Base-by-base conservation (phyloP, 306 rosid genomes). In the Acacia confusa region DNA sequence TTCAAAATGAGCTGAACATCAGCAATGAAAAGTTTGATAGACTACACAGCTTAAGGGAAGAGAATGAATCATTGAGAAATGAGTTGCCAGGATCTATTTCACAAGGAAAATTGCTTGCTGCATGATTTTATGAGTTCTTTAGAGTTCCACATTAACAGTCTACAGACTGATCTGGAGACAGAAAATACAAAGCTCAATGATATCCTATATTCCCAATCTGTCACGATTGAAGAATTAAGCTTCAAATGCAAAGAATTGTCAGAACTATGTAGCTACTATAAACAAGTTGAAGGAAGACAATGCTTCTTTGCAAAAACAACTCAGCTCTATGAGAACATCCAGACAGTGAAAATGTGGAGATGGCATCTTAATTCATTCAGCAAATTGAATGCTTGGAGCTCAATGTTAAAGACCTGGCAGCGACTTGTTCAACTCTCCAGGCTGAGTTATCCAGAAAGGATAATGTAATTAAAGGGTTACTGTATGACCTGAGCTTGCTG, bases 401-500 rank as follows among this genome's bases (percentile, higher is more conserved):
- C 87, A 83, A 72, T 43, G 80, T 84, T 68, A 86, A 84, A 68
- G 92, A 86, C 38, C 45, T 91, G 78, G 85, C 74, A 80, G 77
- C 74, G 0, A 87, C 82, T 72, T 82, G 85, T 78, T 45, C 52
- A 52, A 76, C 88, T 77, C 90, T 89, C 65, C 90, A 84, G 78
- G 82, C 85, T 77, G 99, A 95, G 85, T 70, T 92, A 79, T 74
- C 85, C 24, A 86, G 98, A 82, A 95, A 89, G 90, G 98, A 93
- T 11, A 94, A 90, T 50, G 88, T 95, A 72, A 92, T 93, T 50
- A 89, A 85, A 55, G 99, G 99, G 66, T 78, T 95, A 84, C 66
- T 89, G 68, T 95, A 93, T 73, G 99, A 95, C 84, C 83, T 93
- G 76, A 93, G 99, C 84, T 88, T 95, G 90, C 87, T 95, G 85